phyloP scores from a whole-genome alignment of 441 rosid species.

The Mallotus repandus region DNA sequence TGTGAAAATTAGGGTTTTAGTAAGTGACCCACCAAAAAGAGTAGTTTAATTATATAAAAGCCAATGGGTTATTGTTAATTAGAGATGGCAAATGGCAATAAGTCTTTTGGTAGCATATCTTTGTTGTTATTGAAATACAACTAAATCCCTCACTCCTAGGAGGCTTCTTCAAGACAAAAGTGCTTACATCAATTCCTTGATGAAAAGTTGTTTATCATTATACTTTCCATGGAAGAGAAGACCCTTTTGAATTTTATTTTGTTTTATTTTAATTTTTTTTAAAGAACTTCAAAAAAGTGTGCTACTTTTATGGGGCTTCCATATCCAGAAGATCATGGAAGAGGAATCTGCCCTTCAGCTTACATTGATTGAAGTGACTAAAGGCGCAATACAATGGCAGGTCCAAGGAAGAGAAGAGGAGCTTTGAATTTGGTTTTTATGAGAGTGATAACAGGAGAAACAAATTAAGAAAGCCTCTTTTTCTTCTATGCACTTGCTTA shows the following conservation, averaged over 20 bases:
- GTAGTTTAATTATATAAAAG: neutral
- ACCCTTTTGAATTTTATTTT: slow-evolving; percentile 5
- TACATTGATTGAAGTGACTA: slow-evolving; percentile 41
- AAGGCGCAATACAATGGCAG: slow-evolving; percentile 34
- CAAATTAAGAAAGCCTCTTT: slow-evolving; percentile 25
- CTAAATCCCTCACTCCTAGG: slow-evolving; percentile 41
- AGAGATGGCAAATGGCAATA: slow-evolving; percentile 32
- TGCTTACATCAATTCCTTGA: slow-evolving; percentile 37
- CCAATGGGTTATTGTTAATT: slow-evolving; percentile 21
- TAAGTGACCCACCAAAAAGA: neutral
- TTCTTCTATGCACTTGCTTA: slow-evolving; percentile 15
- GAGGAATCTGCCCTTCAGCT: slow-evolving; percentile 49
- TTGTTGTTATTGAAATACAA: slow-evolving; percentile 25
- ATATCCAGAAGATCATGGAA: slow-evolving; percentile 35
- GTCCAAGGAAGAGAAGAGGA: slow-evolving; percentile 23
- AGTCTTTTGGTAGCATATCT: slow-evolving; percentile 25
- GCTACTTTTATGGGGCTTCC: slow-evolving; percentile 40
- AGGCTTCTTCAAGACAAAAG: slow-evolving; percentile 57
- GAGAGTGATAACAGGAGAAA: slow-evolving; percentile 5
- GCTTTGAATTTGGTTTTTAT: slow-evolving; percentile 26
- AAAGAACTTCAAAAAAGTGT: slow-evolving; percentile 15
- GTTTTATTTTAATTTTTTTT: slow-evolving; percentile 14
- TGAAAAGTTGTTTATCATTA: slow-evolving; percentile 47
- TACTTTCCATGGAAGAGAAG: slow-evolving; percentile 31
- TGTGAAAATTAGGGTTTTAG: neutral